Conservation (phyloP, 768 basidiomycete genomes). For the Xerocomellus amylosporus region DNA sequence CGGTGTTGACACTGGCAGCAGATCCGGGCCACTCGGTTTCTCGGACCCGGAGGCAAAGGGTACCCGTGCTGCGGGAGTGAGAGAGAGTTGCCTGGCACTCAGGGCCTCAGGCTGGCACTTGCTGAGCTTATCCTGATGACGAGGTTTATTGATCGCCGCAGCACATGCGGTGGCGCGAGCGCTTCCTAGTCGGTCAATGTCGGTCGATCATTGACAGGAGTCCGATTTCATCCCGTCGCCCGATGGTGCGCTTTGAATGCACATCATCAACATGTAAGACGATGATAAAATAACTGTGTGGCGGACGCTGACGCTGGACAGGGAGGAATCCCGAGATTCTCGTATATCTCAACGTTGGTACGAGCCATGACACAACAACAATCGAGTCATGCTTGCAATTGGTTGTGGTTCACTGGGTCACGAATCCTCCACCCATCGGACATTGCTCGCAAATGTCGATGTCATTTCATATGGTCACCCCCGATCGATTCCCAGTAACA, state of each 20-base stretch:
- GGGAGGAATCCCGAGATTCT: not conserved
- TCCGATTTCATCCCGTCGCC: conserved; percentile 7
- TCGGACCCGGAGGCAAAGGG: no score
- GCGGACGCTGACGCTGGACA: no score
- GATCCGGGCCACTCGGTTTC: no score
- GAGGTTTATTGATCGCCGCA: not conserved
- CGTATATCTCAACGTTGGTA: not conserved
- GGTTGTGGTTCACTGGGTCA: not conserved
- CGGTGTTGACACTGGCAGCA: no score
- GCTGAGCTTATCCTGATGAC: not conserved
- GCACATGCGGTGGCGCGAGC: not conserved
- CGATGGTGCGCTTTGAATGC: conserved; percentile 9
- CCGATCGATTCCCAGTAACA: not conserved
- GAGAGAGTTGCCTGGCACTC: no score
- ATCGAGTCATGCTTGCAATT: not conserved
- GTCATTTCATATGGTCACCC: no score
- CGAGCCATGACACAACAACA: not conserved
- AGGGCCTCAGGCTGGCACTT: no score
- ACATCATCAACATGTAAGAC: conserved; percentile 13
- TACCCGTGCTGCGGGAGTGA: no score
- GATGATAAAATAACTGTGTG: not conserved
- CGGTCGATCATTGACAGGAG: not conserved
- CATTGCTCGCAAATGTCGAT: not conserved
- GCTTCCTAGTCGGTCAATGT: not conserved
- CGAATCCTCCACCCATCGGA: not conserved